Evolutionary conservation across 306 rosid species (phyloP).

Genomic region (Morella rubra): DNA sequence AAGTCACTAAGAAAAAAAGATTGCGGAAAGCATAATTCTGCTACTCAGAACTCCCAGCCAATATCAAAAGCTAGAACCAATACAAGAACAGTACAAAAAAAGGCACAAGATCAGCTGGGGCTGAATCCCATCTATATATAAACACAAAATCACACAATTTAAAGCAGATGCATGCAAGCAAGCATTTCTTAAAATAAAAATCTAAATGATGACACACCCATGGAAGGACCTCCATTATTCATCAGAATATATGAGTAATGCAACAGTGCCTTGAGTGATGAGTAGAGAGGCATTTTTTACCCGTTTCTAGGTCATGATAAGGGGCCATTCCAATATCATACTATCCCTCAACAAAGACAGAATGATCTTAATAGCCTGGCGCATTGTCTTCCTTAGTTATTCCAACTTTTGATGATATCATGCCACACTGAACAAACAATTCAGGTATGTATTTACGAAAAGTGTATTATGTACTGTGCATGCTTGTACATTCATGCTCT

Average conservation of each 20-base stretch:
- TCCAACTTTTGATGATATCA: not conserved
- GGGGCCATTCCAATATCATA: too few species aligned
- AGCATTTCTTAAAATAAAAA: not conserved
- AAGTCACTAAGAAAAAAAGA: not conserved
- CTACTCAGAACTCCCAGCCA: too few species aligned
- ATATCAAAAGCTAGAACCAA: conserved; percentile 10
- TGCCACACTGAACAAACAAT: too few species aligned
- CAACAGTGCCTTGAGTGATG: not conserved
- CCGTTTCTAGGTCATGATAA: too few species aligned
- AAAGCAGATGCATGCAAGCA: not conserved
- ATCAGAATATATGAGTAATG: not conserved
- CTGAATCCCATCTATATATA: not conserved
- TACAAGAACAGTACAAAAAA: too few species aligned
- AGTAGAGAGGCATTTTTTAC: not conserved
- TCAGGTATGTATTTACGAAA: not conserved
- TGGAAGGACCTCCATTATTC: not conserved
- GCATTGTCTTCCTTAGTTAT: too few species aligned
- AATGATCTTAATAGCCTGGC: too few species aligned
- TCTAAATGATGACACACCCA: too few species aligned
- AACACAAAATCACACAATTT: not conserved
- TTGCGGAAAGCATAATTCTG: not conserved
- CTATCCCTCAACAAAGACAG: too few species aligned
- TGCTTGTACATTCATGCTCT: not conserved
- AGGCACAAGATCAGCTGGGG: too few species aligned
- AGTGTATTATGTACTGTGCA: too few species aligned